Conservation (phyloP, 257 asterid genomes). For the Solanum appendiculatum region DNA sequence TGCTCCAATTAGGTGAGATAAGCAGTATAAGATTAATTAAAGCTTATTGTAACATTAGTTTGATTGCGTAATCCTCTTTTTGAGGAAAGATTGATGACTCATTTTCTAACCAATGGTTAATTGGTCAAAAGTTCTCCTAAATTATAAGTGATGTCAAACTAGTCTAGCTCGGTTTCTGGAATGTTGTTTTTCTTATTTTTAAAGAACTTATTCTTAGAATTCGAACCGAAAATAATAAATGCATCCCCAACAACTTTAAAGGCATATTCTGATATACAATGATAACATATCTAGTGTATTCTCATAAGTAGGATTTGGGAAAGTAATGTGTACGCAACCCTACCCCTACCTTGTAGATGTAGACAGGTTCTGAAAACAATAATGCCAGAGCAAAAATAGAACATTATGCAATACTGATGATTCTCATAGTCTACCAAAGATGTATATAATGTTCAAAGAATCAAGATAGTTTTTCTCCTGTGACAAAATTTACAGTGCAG, state of each 20-base stretch:
- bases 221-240: not conserved
- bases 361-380: not conserved
- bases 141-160: not conserved
- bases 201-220: not conserved
- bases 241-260: not conserved
- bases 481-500: not conserved
- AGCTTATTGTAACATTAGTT: not conserved
- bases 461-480: not conserved
- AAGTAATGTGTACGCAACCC: not conserved
- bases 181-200: no score
- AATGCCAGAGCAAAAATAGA: not conserved
- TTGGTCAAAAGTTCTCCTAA: not conserved
- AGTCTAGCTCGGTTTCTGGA: no score
- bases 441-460: not conserved
- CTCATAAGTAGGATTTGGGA: not conserved
- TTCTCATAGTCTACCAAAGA: not conserved
- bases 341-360: not conserved
- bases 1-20: constrained; percentile 5
- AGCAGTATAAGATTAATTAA: not conserved
- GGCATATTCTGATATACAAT: not conserved
- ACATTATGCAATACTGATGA: not conserved
- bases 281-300: not conserved
- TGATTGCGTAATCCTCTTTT: constrained; percentile 8
- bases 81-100: not conserved
- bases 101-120: not conserved